These are phyloP conservation scores for Sporisorium reilianum DNA, from an alignment of 1,284 basidiomycete species.

Conservation along the genomic window DNA sequence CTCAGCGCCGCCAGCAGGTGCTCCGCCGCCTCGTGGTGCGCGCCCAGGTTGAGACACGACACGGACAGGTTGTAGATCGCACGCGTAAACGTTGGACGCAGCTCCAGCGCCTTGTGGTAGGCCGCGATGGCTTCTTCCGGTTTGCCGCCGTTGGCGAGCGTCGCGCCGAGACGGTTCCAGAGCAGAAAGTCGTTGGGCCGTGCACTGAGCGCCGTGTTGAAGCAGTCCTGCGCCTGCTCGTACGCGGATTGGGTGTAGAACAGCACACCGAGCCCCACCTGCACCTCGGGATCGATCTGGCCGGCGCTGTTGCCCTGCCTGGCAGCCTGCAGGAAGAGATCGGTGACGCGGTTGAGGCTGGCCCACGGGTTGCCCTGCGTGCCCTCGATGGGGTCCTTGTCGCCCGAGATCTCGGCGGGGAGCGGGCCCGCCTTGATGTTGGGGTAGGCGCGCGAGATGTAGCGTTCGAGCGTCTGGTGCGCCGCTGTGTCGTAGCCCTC, in stretches of 20 bases:
- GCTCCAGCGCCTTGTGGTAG: slow-evolving; percentile 90
- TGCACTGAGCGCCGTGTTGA: slow-evolving; percentile 83
- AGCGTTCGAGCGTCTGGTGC: slow-evolving; percentile 86
- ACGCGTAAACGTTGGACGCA: slow-evolving; percentile 94
- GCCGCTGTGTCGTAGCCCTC: slow-evolving; percentile 91
- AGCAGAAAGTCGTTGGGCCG: slow-evolving; percentile 91
- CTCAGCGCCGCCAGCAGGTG: slow-evolving; percentile 94
- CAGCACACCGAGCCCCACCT: slow-evolving; percentile 90
- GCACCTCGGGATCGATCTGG: slow-evolving; percentile 87
- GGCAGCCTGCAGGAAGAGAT: slow-evolving; percentile 86
- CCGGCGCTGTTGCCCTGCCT: slow-evolving; percentile 74
- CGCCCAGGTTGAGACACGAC: slow-evolving; percentile 96
- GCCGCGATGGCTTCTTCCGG: slow-evolving; percentile 94
- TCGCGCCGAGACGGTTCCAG: slow-evolving; percentile 97
- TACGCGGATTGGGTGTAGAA: slow-evolving; percentile 88
- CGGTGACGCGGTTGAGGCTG: slow-evolving; percentile 82
- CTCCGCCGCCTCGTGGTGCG: slow-evolving; percentile 94
- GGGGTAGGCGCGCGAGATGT: slow-evolving; percentile 85
- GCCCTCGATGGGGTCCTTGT: slow-evolving; percentile 70
- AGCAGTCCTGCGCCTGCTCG: slow-evolving; percentile 88
- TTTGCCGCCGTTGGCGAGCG: slow-evolving; percentile 91
- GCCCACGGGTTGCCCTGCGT: slow-evolving; percentile 79
- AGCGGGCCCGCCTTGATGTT: slow-evolving; percentile 71
- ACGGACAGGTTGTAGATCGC: slow-evolving; percentile 98
- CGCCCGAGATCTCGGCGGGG: slow-evolving; percentile 75